Conservation (phyloP, 768 basidiomycete genomes). For the Trametes gibbosa region DNA sequence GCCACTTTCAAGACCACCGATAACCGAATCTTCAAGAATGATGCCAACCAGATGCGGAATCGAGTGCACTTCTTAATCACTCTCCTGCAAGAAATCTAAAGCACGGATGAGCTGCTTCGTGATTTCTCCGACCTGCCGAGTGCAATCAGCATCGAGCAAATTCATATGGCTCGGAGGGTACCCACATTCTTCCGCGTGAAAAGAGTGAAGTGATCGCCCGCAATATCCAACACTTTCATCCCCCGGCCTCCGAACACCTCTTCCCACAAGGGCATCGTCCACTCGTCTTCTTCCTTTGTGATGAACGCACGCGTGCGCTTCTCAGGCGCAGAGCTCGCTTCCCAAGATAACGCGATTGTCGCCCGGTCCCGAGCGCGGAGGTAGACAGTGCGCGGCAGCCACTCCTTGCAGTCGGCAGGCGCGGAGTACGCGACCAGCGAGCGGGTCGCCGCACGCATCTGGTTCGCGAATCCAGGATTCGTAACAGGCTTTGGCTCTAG, state of each 20-base stretch:
- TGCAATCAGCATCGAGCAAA: not conserved
- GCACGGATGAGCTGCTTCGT: not conserved
- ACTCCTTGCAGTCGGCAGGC: slow-evolving; percentile 27
- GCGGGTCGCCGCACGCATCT: slow-evolving; percentile 27
- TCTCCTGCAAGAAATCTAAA: not conserved
- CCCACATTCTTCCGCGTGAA: slow-evolving; percentile 54
- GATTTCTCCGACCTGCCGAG: not conserved
- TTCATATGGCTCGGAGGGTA: not conserved
- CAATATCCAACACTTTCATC: slow-evolving; percentile 51
- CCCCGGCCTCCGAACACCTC: slow-evolving; percentile 31
- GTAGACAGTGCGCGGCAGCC: slow-evolving; percentile 41
- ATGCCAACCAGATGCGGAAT: too few relatives aligned
- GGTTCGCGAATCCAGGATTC: slow-evolving; percentile 2
- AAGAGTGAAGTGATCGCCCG: slow-evolving; percentile 64
- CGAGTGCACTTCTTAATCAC: too few relatives aligned
- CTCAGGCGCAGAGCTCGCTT: slow-evolving; percentile 21
- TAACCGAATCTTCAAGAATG: too few relatives aligned
- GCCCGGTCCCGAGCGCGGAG: slow-evolving; percentile 47
- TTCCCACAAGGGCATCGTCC: slow-evolving; percentile 48
- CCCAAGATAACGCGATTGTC: not conserved
- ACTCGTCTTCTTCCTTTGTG: slow-evolving; percentile 39
- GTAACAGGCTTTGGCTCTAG: too few relatives aligned
- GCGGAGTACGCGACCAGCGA: slow-evolving; percentile 44
- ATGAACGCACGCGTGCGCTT: slow-evolving; percentile 49
- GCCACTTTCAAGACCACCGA: not conserved